Conservation (phyloP, 441 rosid genomes). For the Adansonia madagascariensis region DNA sequence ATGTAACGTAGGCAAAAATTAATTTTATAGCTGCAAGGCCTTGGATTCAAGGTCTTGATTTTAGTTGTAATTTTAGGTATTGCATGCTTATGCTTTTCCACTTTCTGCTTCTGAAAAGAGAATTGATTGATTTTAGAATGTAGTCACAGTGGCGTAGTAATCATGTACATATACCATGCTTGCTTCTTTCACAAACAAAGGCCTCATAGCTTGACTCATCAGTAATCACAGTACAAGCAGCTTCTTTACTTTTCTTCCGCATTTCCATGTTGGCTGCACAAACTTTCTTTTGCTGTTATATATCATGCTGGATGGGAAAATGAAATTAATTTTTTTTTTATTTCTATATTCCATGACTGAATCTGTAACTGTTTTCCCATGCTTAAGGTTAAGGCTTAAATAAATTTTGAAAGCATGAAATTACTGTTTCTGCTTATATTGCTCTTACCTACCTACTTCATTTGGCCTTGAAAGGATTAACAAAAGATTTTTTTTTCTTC, state of each 20-base stretch:
- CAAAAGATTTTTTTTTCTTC: background rate
- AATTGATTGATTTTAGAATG: background rate
- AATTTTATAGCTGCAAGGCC: background rate
- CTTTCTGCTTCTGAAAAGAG: background rate
- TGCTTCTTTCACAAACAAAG: conserved; percentile 20
- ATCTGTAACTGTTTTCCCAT: background rate
- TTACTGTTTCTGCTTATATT: background rate
- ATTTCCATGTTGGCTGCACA: background rate
- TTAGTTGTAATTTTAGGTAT: background rate
- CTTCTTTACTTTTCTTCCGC: background rate
- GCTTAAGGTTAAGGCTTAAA: background rate
- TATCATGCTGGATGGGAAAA: background rate
- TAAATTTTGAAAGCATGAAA: background rate
- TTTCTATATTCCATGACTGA: background rate
- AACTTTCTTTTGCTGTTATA: background rate
- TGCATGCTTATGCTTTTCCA: background rate
- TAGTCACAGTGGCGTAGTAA: background rate
- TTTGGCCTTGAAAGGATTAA: too few species aligned
- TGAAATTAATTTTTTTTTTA: background rate
- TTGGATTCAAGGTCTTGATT: background rate
- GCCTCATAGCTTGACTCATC: background rate
- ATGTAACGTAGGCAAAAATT: background rate
- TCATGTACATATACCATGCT: background rate
- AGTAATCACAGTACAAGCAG: background rate
- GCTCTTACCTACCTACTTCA: background rate